A percentile compares a stretch with the other conserved stretches of the same genome.
phyloP scores from a whole-genome alignment of 2,329 filamentous ascomycete genomes.

The Hypoxylon sp. region DNA sequence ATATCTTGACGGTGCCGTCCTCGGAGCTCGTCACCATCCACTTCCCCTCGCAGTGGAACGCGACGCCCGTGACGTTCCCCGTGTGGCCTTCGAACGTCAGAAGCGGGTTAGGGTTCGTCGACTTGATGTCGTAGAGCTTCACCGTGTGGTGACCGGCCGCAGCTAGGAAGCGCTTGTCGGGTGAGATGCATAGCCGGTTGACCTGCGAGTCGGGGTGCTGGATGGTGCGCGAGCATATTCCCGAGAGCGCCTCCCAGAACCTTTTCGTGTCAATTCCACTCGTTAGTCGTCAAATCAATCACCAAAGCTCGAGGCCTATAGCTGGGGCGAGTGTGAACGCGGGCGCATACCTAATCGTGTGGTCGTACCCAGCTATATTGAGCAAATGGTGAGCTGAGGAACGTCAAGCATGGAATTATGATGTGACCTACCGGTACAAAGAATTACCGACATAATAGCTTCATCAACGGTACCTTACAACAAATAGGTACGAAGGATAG shows the following conservation, averaged over 20 bases:
- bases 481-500: not conserved
- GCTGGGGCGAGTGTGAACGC: no score
- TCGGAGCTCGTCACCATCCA: constrained; percentile 99
- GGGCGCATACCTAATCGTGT: constrained; percentile 67
- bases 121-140: constrained; percentile 99
- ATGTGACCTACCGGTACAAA: constrained; percentile 67
- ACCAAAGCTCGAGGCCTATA: not conserved
- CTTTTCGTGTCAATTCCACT: constrained; percentile 20
- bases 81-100: constrained; percentile 97
- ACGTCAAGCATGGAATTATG: constrained; percentile 13
- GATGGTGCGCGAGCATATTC: constrained; percentile 97
- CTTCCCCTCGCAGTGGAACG: constrained; percentile 98
- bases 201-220: constrained; percentile 98
- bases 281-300: not conserved
- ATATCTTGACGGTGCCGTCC: constrained; percentile 96
- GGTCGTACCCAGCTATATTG: constrained; percentile 69
- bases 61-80: constrained; percentile 94
- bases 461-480: constrained; percentile 22
- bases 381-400: constrained; percentile 36
- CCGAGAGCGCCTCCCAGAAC: constrained; percentile 98
- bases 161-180: constrained; percentile 95
- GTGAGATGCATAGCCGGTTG: constrained; percentile 97
- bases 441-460: constrained; percentile 69
- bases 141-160: constrained; percentile 85
- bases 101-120: constrained; percentile 93